Base-by-base conservation (phyloP, 805 yeast genomes). In the Cyberlindnera bimundalis region DNA sequence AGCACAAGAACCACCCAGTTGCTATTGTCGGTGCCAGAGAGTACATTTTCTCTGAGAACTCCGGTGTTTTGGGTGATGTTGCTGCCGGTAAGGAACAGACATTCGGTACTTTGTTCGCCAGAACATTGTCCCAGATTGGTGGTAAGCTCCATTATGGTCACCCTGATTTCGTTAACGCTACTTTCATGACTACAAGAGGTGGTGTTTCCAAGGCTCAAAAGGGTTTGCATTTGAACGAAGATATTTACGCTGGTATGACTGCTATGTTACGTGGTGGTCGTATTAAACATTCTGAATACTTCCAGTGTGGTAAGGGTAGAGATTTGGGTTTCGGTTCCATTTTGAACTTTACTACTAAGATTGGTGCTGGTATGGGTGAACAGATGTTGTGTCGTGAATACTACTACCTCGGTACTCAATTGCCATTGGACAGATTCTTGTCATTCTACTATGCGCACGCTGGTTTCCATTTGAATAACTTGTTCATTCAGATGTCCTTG, bases 311-410 rank as follows among this genome's bases (percentile, higher is more conserved):
- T 67, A 84, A 84, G 66, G 95, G 95, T 61, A 74, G 95, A 72
- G 95, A 84, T 74, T 72, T 84, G 56, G 95, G 95, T 60, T 84
- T 84, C 64, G 89, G 89, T 45, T 83, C 93, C 5, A 84, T 84
- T 66, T 71, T 84, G 72, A 84, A 84, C 65, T 84, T 84, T 74
- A 84, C 89, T 17, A 84, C 90, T 30, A 84, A 84, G 66, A 84
- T 84, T 74, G 95, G 95, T 65, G 90, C 93, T 52, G 95, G 95
- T 66, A 84, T 84, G 95, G 93, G 93, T 63, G 95, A 84, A 65
- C 95, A 84, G 63, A 81, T 84, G 81, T 68, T 84, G 46, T 83
- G 90, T 20, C 74, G 95, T 67, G 95, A 84, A 62, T 84, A 84
- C 61, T 84, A 80, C 65, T 83, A 84, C 63, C 64, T 84, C 62